These are phyloP conservation scores for Aspergillus bertholletiae DNA, from an alignment of 495 filamentous ascomycete species.

Conservation along the genomic window DNA sequence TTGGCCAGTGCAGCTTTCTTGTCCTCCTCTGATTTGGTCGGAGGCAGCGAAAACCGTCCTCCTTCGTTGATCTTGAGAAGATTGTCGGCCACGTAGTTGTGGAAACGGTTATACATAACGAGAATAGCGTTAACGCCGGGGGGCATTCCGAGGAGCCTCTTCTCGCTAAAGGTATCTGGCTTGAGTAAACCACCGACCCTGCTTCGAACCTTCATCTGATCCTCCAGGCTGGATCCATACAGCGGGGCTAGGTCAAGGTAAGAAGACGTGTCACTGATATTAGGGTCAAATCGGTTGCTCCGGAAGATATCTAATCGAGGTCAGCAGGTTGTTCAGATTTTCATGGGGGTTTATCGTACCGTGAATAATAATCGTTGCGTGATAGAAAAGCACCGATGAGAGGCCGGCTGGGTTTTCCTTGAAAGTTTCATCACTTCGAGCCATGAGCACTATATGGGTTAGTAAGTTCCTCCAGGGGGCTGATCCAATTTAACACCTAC, in stretches of 20 bases:
- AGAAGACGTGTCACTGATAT: slow-evolving; percentile 47
- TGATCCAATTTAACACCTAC: background rate
- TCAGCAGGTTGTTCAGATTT: background rate
- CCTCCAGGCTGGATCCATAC: slow-evolving; percentile 46
- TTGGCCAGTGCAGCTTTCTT: slow-evolving; percentile 13
- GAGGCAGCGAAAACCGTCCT: slow-evolving; percentile 26
- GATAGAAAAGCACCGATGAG: slow-evolving; percentile 30
- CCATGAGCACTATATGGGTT: slow-evolving; percentile 9
- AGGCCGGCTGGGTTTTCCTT: slow-evolving; percentile 4
- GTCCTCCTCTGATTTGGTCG: background rate
- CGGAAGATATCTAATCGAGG: slow-evolving; percentile 39
- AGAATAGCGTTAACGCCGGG: slow-evolving; percentile 43
- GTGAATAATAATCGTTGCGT: slow-evolving; percentile 48
- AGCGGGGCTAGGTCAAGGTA: slow-evolving; percentile 56
- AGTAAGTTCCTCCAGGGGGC: background rate
- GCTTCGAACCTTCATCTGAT: slow-evolving; percentile 46
- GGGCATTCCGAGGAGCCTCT: slow-evolving; percentile 44
- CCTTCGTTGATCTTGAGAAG: slow-evolving; percentile 37
- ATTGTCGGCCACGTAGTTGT: slow-evolving; percentile 35
- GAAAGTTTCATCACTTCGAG: slow-evolving; percentile 9
- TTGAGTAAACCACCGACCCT: slow-evolving; percentile 46
- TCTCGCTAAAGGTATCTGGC: slow-evolving; percentile 51
- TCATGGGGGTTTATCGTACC: slow-evolving; percentile 12
- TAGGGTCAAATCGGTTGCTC: slow-evolving; percentile 39
- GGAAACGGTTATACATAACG: slow-evolving; percentile 39